Evolutionary conservation across 2,329 filamentous ascomycete genomes (phyloP), one percentile per base, ranked within the genome.

Genomic region (Trichoderma sp.): DNA sequence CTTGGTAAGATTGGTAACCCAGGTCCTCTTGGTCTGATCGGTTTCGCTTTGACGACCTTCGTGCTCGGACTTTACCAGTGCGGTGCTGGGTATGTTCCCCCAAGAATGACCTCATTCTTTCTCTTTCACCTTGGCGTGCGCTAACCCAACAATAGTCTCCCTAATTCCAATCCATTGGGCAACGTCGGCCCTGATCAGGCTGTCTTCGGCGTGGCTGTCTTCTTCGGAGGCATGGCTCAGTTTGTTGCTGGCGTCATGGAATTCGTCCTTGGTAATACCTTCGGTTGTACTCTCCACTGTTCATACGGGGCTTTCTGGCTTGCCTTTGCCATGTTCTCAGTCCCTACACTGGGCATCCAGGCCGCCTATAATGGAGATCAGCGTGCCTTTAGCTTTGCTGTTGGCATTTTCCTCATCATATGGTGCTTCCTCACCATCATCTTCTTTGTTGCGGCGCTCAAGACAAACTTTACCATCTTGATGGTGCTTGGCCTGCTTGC

Each of bases 151-250:
- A 41, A 69, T 8, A 84, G 83, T 33, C 82, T 84, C 45, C 83
- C 83, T 35, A 78, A 76, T 18, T 81, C 81, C 27, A 82, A 84
- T 63, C 83, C 83, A 5, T 75, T 83, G 9, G 82, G 81, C 41
- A 76, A 59, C 18, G 80, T 84, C 29, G 83, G 83, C 4, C 83
- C 83, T 59, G 79, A 83, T 66, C 83, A 84, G 65, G 83, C 81
- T 66, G 80, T 84, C 74, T 84, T 84, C 38, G 83, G 83, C 6
- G 74, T 84, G 31, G 83, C 82, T 31, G 79, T 84, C 69, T 84
- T 84, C 71, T 93, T 93, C 81, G 92, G 92, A 81, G 92, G 92
- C 75, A 85, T 92, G 8, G 88, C 93, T n/a, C 92, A 93, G 82
- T 84, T 93, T 80, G 84, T 93, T 69, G 91, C 91, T 64, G 92